Conservation (phyloP, 1,139 yeast species). For the Saccharomyces hybrid region DNA sequence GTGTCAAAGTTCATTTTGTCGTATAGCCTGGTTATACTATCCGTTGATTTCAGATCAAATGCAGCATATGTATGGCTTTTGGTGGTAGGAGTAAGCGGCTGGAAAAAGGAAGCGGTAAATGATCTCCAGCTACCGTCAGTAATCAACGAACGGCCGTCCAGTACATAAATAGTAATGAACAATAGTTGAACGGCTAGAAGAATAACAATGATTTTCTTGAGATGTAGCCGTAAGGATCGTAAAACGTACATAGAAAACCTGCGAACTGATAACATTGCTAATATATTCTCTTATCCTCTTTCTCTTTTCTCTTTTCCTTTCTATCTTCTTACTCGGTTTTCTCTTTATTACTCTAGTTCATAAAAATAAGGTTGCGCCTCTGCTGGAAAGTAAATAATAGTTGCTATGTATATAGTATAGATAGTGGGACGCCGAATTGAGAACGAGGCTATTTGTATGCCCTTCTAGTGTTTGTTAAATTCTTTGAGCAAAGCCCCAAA, state of each 20-base stretch:
- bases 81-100: neutral
- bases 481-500: neutral
- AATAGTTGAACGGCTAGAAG: neutral
- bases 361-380: neutral
- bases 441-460: neutral
- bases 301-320: neutral
- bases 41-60: neutral
- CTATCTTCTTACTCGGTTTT: neutral
- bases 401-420: neutral
- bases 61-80: neutral
- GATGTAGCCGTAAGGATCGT: neutral
- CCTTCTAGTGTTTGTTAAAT: neutral
- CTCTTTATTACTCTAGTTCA: neutral
- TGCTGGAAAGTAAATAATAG: neutral
- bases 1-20: conserved; percentile 18
- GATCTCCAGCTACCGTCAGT: neutral
- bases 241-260: neutral
- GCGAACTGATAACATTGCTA: neutral
- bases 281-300: neutral
- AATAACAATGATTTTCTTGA: neutral
- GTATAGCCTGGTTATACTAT: conserved; percentile 8
- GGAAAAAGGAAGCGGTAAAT: neutral
- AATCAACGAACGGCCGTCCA: neutral
- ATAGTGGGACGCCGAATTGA: neutral
- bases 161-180: neutral